phyloP scores from a whole-genome alignment of 352 stramenopile species.

The Pythium dissotocum region DNA sequence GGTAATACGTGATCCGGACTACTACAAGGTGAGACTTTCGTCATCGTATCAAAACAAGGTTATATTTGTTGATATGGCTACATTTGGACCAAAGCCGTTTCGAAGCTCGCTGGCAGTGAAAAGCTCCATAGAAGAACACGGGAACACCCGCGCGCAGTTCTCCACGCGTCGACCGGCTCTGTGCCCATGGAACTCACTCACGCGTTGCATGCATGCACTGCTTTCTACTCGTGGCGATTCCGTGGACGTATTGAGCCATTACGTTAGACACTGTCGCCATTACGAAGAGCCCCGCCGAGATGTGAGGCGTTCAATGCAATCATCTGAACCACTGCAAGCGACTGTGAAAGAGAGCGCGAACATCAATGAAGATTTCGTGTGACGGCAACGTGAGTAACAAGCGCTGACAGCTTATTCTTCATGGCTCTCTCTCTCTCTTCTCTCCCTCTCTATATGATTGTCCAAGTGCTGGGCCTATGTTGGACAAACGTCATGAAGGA shows the following conservation, averaged over 20 bases:
- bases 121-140: constrained; percentile 4
- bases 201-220: no score
- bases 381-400: background rate
- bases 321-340: background rate
- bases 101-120: background rate
- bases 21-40: background rate
- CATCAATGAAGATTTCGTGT: background rate
- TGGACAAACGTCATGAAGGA: background rate
- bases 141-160: background rate
- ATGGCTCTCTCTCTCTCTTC: background rate
- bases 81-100: background rate
- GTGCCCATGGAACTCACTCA: background rate
- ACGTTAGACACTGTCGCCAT: background rate
- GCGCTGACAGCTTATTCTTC: background rate
- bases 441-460: background rate
- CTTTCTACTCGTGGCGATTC: background rate
- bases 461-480: background rate
- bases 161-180: background rate
- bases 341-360: background rate
- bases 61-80: background rate
- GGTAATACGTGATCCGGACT: no score
- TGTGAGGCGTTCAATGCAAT: background rate
- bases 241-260: background rate
- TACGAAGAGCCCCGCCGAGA: background rate
- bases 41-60: no score